phyloP scores from a whole-genome alignment of 2,329 filamentous ascomycete genomes.

The Stagonosporopsis chrysanthemi region DNA sequence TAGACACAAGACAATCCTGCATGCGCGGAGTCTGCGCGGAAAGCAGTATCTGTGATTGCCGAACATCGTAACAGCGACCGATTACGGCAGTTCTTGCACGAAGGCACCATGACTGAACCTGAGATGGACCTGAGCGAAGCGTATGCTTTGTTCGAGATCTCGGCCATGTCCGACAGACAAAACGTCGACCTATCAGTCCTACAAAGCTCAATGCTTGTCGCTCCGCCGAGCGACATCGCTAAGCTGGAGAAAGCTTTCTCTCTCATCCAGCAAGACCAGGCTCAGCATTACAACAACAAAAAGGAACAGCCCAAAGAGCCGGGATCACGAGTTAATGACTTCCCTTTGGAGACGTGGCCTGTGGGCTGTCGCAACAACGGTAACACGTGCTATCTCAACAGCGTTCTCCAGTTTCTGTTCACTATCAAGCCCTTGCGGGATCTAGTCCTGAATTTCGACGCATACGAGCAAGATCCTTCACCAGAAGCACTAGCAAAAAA shows the following conservation, averaged over 20 bases:
- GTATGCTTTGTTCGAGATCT: slow-evolving; percentile 54
- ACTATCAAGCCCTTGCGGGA: slow-evolving; percentile 83
- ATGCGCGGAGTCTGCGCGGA: slow-evolving; percentile 59
- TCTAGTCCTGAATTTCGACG: slow-evolving; percentile 78
- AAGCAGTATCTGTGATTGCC: slow-evolving; percentile 67
- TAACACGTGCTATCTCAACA: slow-evolving; percentile 98
- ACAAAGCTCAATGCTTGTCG: slow-evolving; percentile 37
- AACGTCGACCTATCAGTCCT: slow-evolving; percentile 57
- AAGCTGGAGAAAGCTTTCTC: slow-evolving; percentile 57
- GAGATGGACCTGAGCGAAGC: slow-evolving; percentile 61
- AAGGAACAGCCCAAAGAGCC: slow-evolving; percentile 19
- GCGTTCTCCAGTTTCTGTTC: slow-evolving; percentile 93
- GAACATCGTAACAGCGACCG: slow-evolving; percentile 63
- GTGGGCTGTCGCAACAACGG: slow-evolving; percentile 92
- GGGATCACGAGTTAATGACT: slow-evolving; percentile 30
- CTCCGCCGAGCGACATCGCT: slow-evolving; percentile 56
- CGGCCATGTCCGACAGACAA: slow-evolving; percentile 59
- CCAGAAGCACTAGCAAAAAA: slow-evolving; percentile 70
- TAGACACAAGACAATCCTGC: slow-evolving; percentile 61
- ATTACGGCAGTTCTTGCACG: slow-evolving; percentile 61
- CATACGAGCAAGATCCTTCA: slow-evolving; percentile 71
- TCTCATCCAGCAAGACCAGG: slow-evolving; percentile 52
- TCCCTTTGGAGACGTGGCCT: slow-evolving; percentile 65
- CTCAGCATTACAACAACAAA: slow-evolving; percentile 31
- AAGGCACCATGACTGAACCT: slow-evolving; percentile 57